These are phyloP conservation scores for Elsinoe ampelina DNA, from an alignment of 2,329 filamentous ascomycete genomes.

Conservation along the genomic window DNA sequence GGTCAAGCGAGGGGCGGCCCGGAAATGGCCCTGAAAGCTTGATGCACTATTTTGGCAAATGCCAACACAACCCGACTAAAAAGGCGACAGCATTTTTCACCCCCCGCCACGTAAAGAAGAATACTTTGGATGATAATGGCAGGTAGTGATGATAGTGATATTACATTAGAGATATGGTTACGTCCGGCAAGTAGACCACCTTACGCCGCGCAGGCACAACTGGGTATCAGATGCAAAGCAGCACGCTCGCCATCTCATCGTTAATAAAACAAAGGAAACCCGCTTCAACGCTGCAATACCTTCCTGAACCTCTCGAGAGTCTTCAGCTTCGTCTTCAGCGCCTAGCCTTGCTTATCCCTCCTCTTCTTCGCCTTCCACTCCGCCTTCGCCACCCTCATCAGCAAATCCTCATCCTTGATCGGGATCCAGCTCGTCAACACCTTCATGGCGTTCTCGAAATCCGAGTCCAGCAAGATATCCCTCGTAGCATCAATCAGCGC, in stretches of 20 bases:
- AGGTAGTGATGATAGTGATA: not conserved
- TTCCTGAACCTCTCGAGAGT: not conserved
- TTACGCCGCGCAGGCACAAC: not conserved
- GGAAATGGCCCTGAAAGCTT: not conserved
- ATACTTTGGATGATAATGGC: not conserved
- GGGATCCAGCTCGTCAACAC: conserved; percentile 88
- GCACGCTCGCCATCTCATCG: conserved; percentile 3
- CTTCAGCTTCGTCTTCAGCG: not conserved
- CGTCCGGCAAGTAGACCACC: no score
- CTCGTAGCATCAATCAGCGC: conserved; percentile 84
- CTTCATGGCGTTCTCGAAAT: conserved; percentile 98
- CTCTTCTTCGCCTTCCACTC: conserved; percentile 69
- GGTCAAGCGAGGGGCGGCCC: not conserved
- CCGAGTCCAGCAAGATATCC: conserved; percentile 79
- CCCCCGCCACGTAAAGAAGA: not conserved
- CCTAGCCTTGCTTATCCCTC: conserved; percentile 21
- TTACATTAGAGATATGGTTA: conserved; percentile 5
- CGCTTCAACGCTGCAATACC: not conserved
- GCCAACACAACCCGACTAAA: not conserved
- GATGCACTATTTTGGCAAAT: conserved; percentile 1
- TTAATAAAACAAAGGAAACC: conserved; percentile 7
- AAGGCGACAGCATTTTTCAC: not conserved
- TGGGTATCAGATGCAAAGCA: conserved; percentile 12
- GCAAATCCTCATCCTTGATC: conserved; percentile 82
- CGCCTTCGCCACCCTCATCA: conserved; percentile 81